Base-by-base conservation (phyloP, 164 flowering plant species). In the Vitis rupestris region DNA sequence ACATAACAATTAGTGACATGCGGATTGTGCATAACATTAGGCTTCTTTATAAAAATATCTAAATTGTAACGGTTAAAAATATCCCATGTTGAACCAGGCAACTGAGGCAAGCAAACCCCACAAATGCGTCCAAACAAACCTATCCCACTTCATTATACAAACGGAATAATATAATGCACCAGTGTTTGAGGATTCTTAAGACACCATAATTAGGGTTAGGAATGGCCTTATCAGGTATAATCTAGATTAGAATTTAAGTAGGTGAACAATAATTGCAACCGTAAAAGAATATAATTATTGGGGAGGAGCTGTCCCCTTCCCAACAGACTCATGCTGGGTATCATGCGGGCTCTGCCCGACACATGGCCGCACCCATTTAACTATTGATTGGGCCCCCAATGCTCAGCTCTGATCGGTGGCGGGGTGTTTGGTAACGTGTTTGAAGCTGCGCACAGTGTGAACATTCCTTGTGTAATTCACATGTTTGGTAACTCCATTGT, bases 281-380 rank as follows among this genome's bases (percentile, higher is more conserved):
- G 61, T 4, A 65, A 58, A 51, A 13, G 14, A 2, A 30, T 1
- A 10, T 44, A 54, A 52, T 55, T 56, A 59, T 9, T 17, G 60
- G 7, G 54, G 8, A 50, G 27, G 23, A 29, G 2, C 37, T 75
- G 75, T 69, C 70, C 63, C 75, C 79, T 48, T 72, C 66, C 52
- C 52, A 63, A 72, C 70, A 61, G 74, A 74, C 69, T 66, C 10
- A 64, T 76, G 80, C 73, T 70, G 64, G 68, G 71, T 53, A 77
- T 66, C 65, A 77, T 66, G 44, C 15, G 73, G 47, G 68, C 47
- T 66, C 70, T 56, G 7, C 68, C 76, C 76, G 76, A 77, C 80
- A 77, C 14, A 60, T 17, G 80, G 76, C 80, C 71, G 76, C 71
- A 62, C 80, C 27, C 56, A 70, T 61, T 70, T 70, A 69, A 54